phyloP scores from a whole-genome alignment of 768 basidiomycete genomes.

The Amanita subjunquillea region DNA sequence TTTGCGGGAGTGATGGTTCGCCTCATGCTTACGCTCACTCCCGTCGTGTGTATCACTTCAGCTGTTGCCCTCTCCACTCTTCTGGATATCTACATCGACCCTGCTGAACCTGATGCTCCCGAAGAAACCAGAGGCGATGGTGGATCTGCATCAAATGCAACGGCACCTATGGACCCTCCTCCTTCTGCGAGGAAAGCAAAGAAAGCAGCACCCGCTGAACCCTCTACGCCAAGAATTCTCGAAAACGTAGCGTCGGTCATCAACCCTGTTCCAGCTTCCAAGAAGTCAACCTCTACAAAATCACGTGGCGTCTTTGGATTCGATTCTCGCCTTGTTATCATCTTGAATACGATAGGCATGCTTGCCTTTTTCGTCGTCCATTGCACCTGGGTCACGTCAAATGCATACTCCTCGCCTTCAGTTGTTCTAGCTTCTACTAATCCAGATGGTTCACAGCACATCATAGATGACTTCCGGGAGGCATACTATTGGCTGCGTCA shows the following conservation, averaged over 20 bases:
- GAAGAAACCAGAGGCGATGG: constrained; percentile 23
- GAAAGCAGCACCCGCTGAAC: constrained; percentile 28
- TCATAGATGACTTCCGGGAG: constrained; percentile 99
- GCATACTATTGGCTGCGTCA: constrained; percentile 98
- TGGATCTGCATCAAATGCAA: constrained; percentile 12
- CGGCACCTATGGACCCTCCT: constrained; percentile 16
- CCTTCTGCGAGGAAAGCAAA: constrained; percentile 49
- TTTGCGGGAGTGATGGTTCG: constrained; percentile 99
- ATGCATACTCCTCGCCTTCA: constrained; percentile 94
- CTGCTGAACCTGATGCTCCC: constrained; percentile 46
- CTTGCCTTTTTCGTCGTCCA: constrained; percentile 89
- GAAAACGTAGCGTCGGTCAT: constrained; percentile 31
- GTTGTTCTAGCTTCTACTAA: constrained; percentile 81
- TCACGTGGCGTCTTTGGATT: constrained; percentile 69
- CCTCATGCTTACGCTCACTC: constrained; percentile 94
- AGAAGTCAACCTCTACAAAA: constrained; percentile 19
- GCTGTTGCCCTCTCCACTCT: constrained; percentile 86
- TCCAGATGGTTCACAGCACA: constrained; percentile 80
- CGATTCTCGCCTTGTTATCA: constrained; percentile 70
- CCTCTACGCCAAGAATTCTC: constrained; percentile 23
- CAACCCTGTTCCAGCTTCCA: constrained; percentile 19
- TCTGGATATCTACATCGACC: constrained; percentile 86
- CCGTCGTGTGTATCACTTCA: constrained; percentile 89
- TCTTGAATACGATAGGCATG: constrained; percentile 67
- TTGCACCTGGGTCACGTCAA: constrained; percentile 94